Conservation (phyloP, 1,139 yeast species). For the Suhomyces terraborum region DNA sequence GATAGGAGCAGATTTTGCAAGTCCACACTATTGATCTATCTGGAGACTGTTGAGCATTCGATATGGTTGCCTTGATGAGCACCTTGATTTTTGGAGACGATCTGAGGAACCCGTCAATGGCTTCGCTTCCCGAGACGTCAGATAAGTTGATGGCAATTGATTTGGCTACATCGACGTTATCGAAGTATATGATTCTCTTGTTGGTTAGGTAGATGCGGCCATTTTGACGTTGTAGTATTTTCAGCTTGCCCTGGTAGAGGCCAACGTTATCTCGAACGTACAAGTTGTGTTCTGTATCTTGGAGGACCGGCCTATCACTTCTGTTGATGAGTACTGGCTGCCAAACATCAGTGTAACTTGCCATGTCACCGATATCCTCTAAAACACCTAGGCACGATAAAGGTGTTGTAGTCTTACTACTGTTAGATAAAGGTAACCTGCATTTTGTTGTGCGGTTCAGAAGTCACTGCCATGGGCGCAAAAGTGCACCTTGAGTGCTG, state of each 20-base stretch:
- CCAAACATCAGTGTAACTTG: conserved; percentile 34
- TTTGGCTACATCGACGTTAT: conserved; percentile 43
- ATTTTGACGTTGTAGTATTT: conserved; percentile 62
- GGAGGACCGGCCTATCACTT: conserved; percentile 51
- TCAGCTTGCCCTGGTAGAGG: conserved; percentile 68
- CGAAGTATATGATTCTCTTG: conserved; percentile 71
- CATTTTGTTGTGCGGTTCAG: not conserved
- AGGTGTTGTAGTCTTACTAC: not conserved
- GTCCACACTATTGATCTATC: conserved; percentile 50
- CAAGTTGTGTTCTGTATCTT: conserved; percentile 42
- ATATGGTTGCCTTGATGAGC: conserved; percentile 21
- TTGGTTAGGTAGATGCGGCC: conserved; percentile 82
- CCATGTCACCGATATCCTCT: conserved; percentile 9
- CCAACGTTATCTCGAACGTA: conserved; percentile 62
- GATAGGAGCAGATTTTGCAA: conserved; percentile 80
- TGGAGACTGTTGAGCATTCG: conserved; percentile 5
- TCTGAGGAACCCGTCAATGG: conserved; percentile 65
- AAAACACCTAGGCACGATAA: not conserved
- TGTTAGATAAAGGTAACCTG: not conserved
- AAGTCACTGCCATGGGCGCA: too few species aligned
- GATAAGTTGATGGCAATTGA: conserved; percentile 55
- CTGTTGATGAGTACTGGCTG: conserved; percentile 39
- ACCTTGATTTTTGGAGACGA: conserved; percentile 75
- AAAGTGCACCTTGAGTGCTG: too few species aligned
- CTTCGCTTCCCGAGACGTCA: conserved; percentile 46